Evolutionary conservation across 2,329 filamentous ascomycete genomes (phyloP).

Genomic region (Fusarium avenaceum): DNA sequence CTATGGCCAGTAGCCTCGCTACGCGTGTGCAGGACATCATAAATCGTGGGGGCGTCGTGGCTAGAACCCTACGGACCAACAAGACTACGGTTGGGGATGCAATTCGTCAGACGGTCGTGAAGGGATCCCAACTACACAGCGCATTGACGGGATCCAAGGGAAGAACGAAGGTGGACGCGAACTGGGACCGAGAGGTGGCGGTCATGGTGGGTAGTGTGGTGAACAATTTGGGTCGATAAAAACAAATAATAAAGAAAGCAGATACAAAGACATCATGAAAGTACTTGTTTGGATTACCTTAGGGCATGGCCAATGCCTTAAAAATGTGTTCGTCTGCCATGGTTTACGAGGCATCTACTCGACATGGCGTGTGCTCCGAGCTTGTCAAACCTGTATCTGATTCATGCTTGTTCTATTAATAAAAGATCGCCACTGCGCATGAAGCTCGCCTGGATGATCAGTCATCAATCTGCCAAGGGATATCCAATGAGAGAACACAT

Average conservation of each 20-base stretch:
- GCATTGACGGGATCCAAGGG: conserved; percentile 60
- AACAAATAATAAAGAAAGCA: neutral
- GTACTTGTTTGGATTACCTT: neutral
- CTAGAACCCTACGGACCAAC: conserved; percentile 83
- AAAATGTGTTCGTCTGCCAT: neutral
- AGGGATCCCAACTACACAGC: conserved; percentile 78
- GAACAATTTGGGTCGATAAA: conserved; percentile 61
- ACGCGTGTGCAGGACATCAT: conserved; percentile 87
- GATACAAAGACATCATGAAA: neutral
- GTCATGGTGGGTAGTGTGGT: conserved; percentile 93
- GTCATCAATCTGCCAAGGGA: conserved; percentile 31
- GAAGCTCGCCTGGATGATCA: conserved; percentile 29
- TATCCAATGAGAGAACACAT: conserved; percentile 44
- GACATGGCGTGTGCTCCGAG: neutral
- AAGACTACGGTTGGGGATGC: conserved; percentile 80
- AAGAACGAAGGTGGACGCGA: conserved; percentile 62
- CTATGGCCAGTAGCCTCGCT: conserved; percentile 82
- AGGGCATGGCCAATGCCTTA: neutral
- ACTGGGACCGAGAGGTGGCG: conserved; percentile 91
- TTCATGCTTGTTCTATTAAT: conserved; percentile 16
- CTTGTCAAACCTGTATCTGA: conserved; percentile 7
- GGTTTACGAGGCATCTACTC: neutral
- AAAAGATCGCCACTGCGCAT: conserved; percentile 21
- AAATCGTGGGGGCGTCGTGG: conserved; percentile 84
- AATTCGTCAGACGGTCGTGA: conserved; percentile 84